phyloP scores from a whole-genome alignment of 768 basidiomycete genomes.

The Hygrocybe coccinea region DNA sequence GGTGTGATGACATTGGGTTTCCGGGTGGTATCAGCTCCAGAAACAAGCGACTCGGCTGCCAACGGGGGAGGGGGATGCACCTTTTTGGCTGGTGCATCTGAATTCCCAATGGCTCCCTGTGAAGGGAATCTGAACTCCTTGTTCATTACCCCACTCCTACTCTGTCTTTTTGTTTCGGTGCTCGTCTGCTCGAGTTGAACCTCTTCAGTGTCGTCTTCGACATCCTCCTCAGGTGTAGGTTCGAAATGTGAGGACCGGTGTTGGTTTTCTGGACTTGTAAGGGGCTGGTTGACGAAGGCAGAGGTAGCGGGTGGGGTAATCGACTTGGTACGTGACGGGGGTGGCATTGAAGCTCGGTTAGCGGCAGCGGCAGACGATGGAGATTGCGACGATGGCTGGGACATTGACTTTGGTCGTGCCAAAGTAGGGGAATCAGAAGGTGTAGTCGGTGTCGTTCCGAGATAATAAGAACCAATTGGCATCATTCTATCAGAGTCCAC shows the following conservation, averaged over 20 bases:
- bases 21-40: constrained; percentile 11
- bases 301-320: constrained; percentile 40
- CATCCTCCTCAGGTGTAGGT: constrained; percentile 45
- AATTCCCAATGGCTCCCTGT: constrained; percentile 30
- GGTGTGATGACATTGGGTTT: constrained; percentile 45
- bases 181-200: constrained; percentile 27
- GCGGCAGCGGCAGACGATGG: constrained; percentile 37
- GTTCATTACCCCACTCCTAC: constrained; percentile 73
- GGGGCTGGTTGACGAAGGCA: constrained; percentile 39
- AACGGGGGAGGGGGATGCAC: constrained; percentile 20
- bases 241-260: constrained; percentile 34
- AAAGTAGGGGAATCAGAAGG: constrained; percentile 38
- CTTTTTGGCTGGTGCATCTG: constrained; percentile 17
- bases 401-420: constrained; percentile 71
- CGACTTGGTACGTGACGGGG: constrained; percentile 42
- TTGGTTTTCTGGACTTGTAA: constrained; percentile 23
- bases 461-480: constrained; percentile 75
- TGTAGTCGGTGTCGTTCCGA: constrained; percentile 58
- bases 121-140: constrained; percentile 67
- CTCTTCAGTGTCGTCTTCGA: constrained; percentile 33
- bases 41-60: neutral
- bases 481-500: constrained; percentile 59
- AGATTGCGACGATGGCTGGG: constrained; percentile 56
- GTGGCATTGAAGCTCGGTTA: constrained; percentile 67
- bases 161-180: constrained; percentile 38